Conservation (phyloP, 202 grass and related monocot genomes). For the Sporobolus alterniflorus region DNA sequence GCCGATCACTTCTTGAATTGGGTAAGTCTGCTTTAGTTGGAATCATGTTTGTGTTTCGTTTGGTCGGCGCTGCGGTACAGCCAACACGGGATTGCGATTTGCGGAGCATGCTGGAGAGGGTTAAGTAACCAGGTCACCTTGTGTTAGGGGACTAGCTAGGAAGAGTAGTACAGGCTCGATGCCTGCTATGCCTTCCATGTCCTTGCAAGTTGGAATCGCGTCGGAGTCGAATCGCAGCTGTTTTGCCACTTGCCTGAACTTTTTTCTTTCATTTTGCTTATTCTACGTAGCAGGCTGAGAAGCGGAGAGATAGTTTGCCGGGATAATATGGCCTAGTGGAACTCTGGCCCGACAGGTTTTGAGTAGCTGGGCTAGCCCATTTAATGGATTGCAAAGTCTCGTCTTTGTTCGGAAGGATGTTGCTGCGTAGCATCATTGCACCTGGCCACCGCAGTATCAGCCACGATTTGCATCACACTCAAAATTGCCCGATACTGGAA, state of each 20-base stretch:
- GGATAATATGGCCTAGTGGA: too few species aligned
- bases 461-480: too few species aligned
- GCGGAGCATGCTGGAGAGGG: neutral
- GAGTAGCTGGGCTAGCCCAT: too few species aligned
- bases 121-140: neutral
- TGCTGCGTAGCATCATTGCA: too few species aligned
- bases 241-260: neutral
- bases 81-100: neutral
- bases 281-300: neutral
- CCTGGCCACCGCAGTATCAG: too few species aligned
- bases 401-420: too few species aligned
- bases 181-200: too few species aligned
- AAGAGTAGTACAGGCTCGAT: too few species aligned
- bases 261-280: neutral
- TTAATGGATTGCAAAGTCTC: too few species aligned
- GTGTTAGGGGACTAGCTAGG: neutral
- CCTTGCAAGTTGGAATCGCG: neutral
- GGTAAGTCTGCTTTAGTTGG: neutral
- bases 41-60: neutral
- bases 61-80: neutral
- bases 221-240: neutral
- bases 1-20: neutral
- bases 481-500: too few species aligned
- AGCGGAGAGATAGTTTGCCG: neutral
- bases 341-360: too few species aligned